These are phyloP conservation scores for Pseudozyma thailandica DNA, from an alignment of 1,284 basidiomycete species.

Conservation along the genomic window DNA sequence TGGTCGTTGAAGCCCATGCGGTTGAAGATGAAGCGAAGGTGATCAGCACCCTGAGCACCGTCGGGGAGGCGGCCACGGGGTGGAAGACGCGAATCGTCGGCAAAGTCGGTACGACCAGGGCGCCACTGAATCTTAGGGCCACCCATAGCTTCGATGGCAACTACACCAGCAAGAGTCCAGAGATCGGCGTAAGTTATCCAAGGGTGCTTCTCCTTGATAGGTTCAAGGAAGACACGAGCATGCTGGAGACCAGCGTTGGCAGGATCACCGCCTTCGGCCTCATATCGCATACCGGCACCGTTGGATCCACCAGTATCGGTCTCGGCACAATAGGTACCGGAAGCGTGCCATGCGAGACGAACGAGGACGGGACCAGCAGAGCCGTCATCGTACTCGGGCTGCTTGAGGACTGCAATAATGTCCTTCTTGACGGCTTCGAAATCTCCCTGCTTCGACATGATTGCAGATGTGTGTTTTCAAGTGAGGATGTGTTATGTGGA, in stretches of 20 bases:
- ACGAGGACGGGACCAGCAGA: conserved; percentile 65
- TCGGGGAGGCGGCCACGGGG: conserved; percentile 71
- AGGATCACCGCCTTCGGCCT: conserved; percentile 68
- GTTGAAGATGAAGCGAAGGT: conserved; percentile 71
- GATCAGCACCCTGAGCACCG: conserved; percentile 70
- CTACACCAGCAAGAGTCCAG: conserved; percentile 70
- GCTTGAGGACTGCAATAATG: conserved; percentile 62
- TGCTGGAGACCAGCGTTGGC: conserved; percentile 70
- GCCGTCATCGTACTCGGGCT: conserved; percentile 66
- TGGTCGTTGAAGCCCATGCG: conserved; percentile 73
- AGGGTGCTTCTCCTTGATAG: conserved; percentile 71
- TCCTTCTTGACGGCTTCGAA: conserved; percentile 64
- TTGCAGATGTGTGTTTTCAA: not conserved
- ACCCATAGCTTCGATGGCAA: conserved; percentile 71
- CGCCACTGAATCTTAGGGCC: conserved; percentile 70
- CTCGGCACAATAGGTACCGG: conserved; percentile 66
- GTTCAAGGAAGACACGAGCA: conserved; percentile 71
- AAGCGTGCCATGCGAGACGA: conserved; percentile 66
- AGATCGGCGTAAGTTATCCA: conserved; percentile 72
- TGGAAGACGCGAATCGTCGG: conserved; percentile 65
- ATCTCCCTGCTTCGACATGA: conserved; percentile 55
- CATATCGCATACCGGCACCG: conserved; percentile 69
- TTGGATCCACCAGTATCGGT: conserved; percentile 71
- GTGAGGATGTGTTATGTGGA: not conserved
- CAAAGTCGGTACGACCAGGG: conserved; percentile 71